Evolutionary conservation across 257 asterid genomes (phyloP), one percentile per base, ranked within the genome.

Genomic region (Schizonepeta tenuifolia): DNA sequence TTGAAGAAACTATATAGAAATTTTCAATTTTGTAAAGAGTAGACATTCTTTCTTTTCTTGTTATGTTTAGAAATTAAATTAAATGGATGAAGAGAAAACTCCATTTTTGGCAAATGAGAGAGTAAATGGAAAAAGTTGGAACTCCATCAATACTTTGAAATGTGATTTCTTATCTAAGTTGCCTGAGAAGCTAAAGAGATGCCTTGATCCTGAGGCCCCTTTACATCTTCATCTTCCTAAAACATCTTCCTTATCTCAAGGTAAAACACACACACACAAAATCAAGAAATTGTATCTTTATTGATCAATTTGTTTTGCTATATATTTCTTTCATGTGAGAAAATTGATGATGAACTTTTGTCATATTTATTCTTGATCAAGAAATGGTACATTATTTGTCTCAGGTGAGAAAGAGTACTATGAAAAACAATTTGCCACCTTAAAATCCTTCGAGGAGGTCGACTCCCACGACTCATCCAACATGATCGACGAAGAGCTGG

Each of bases 361-460:
- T 15, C n/a, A n/a, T 2, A 49, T 44, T 6, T 5, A 15, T 18
- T 51, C 13, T 51, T 51, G 58, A 51, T 53, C 7, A 53, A 17
- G 12, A 51, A 18, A 51, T 51, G 58, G 18, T 18, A 21, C 56
- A 50, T 15, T 49, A 3, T 5, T 40, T 4, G 3, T 31, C 36
- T 31, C 5, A 89, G 94, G 88, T 43, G 95, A 90, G 84, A 86
- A 40, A 64, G 96, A 90, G 68, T 90, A 88, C 49, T 90, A 90
- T 36, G 92, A 86, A 57, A 84, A 78, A 40, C 96, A 90, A 72
- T 78, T 90, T 55, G 85, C 89, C 14, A 90, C 96, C 13, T 81
- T 90, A 53, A 83, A 66, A 75, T 88, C 92, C 24, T 90, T 90
- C 56, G 95, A 88, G 75, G 95, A 90, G 51, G 88, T 90, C 2